Evolutionary conservation across 768 basidiomycete species (phyloP), one percentile per base, ranked within the genome.

Genomic region (Lactifluus piperatus): DNA sequence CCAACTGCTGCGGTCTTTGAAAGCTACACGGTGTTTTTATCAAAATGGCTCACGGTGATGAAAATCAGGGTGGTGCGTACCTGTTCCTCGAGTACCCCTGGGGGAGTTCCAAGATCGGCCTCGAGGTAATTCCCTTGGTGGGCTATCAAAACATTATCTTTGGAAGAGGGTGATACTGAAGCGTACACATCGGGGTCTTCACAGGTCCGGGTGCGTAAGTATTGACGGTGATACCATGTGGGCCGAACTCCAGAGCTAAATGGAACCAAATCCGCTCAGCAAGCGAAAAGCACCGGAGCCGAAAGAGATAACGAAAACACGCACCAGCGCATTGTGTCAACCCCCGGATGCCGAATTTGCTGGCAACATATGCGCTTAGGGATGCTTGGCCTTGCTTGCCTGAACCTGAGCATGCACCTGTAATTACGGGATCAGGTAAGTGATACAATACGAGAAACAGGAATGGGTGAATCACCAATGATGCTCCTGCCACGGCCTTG

Each of bases 301-400:
- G 48, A 22, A 13, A 10, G 16, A 16, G 47, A 44, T 8, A 13
- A 9, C n/a, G n/a, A n/a, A n/a, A 50, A 34, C 34, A 39, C 61
- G n/a, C 43, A 60, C 64, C 64, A 5, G 64, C 63, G 49, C 39
- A 46, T 32, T 71, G 70, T 7, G 70, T 72, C 26, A 72, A 44
- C 2, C 64, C 71, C 4, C 71, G 61, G 47, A 72, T 61, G 16
- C 58, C 71, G 43, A 71, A 72, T 54, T 74, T 74, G 13, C 67
- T 67, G 2, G 70, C 69, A 24, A 56, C 56, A 48, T 74, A 74
- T 2, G 70, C 65, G 45, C 59, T 16, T 8, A 64, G 20, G 24
- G 54, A 27, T 49, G 57, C 62, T 30, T 58, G 53, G 32, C 39
- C 58, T 41, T 57, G 26, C 57, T 51, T 53, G 2, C 57, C 43